These are phyloP conservation scores for Colletotrichum kahawae DNA, from an alignment of 2,329 filamentous ascomycete genomes.

Conservation along the genomic window DNA sequence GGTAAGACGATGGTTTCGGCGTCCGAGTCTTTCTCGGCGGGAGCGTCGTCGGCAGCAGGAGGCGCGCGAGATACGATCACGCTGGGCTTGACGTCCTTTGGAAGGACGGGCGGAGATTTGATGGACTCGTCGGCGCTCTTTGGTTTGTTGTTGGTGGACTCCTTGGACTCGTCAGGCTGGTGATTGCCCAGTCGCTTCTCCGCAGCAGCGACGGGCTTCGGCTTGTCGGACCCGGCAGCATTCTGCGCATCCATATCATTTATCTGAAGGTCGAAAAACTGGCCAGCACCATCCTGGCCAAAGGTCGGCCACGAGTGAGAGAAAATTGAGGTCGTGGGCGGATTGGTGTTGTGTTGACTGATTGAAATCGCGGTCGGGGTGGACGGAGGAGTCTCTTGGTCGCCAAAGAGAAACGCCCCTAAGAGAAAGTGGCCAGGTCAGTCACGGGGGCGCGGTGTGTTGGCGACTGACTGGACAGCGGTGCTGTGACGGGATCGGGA, in stretches of 20 bases:
- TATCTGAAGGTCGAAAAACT: slow-evolving; percentile 55
- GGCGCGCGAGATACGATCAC: slow-evolving; percentile 31
- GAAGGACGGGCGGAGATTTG: slow-evolving; percentile 10
- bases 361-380: neutral
- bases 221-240: slow-evolving; percentile 67
- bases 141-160: slow-evolving; percentile 14
- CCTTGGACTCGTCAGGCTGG: slow-evolving; percentile 26
- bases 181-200: slow-evolving; percentile 42
- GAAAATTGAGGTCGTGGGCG: slow-evolving; percentile 1
- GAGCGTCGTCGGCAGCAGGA: slow-evolving; percentile 42
- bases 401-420: slow-evolving; percentile 10
- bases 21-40: slow-evolving; percentile 68
- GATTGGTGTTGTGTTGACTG: slow-evolving; percentile 7
- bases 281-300: slow-evolving; percentile 66
- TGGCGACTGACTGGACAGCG: neutral
- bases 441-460: slow-evolving; percentile 9
- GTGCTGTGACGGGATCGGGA: neutral
- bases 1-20: slow-evolving; percentile 74
- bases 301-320: slow-evolving; percentile 37
- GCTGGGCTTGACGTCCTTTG: slow-evolving; percentile 24
- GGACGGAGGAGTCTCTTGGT: slow-evolving; percentile 1
- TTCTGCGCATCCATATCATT: slow-evolving; percentile 74
- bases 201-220: slow-evolving; percentile 62
- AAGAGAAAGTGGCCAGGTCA: slow-evolving; percentile 19
- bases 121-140: slow-evolving; percentile 12